Conservation (phyloP, 495 filamentous ascomycete genomes). For the Penicillium malachiteum region DNA sequence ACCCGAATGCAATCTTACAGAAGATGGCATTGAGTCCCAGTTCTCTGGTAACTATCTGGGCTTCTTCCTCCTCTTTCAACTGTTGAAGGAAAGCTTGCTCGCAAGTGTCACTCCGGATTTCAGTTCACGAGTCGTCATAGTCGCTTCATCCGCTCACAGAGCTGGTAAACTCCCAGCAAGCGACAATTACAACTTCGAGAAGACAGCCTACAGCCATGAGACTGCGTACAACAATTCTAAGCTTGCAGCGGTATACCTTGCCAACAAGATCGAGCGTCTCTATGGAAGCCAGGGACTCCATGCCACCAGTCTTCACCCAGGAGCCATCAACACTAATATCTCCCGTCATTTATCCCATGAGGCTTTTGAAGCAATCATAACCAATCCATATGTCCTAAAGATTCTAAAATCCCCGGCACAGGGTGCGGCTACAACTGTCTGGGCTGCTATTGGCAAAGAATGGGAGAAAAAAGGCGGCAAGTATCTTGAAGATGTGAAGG, state of each 20-base stretch:
- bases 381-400: constrained; percentile 18
- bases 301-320: constrained; percentile 38
- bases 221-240: constrained; percentile 35
- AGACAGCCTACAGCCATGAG: constrained; percentile 28
- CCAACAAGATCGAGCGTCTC: constrained; percentile 39
- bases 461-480: constrained; percentile 39
- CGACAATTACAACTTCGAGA: constrained; percentile 28
- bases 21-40: constrained; percentile 46
- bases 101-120: constrained; percentile 34
- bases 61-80: constrained; percentile 50
- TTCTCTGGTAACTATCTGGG: constrained; percentile 49
- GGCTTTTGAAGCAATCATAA: constrained; percentile 12
- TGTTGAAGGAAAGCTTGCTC: constrained; percentile 43
- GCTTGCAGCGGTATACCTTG: constrained; percentile 36
- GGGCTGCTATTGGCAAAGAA: constrained; percentile 38
- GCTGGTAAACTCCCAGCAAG: constrained; percentile 9
- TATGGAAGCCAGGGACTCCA: constrained; percentile 39
- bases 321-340: constrained; percentile 26
- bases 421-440: constrained; percentile 42
- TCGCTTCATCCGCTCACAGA: constrained; percentile 40
- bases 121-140: constrained; percentile 42
- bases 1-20: constrained; percentile 34
- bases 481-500: constrained; percentile 36
- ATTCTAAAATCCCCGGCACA: constrained; percentile 33
- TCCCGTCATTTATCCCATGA: constrained; percentile 10